Evolutionary conservation across 768 basidiomycete species (phyloP), one percentile per base, ranked within the genome.

Genomic region (Termitomyces bulborhizus): DNA sequence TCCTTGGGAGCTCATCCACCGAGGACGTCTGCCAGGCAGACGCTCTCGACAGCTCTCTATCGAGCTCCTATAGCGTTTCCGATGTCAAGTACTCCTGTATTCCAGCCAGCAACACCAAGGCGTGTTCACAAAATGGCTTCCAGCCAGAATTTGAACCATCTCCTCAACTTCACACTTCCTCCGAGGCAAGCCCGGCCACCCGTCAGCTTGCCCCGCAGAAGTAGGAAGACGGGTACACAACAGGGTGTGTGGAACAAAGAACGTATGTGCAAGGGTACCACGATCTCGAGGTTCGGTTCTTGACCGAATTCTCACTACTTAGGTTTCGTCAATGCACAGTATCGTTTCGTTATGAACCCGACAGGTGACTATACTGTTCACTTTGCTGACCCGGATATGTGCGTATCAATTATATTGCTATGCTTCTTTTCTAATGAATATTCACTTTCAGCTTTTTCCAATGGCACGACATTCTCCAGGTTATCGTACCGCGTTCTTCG

Each of bases 321-420:
- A 94, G 93, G 89, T 61, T 98, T 93, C 67, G 85, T 98, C 62
- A 97, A 98, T 71, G 94, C 95, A 8, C 93, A 95, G 67, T 97
- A 95, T 72, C 82, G 93, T 56, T 98, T 98, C 69, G 82, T 98
- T 41, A 87, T 98, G 86, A 91, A 93, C 63, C 96, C 96, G 2
- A 84, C 78, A 40, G 90, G 91, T n/a, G 80, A 80, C 63, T 95
- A 97, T 67, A 92, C 94, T 16, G 95, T 90, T 6, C 94, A 97
- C 69, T 95, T 98, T 66, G 93, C 93, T 41, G 95, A 98, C 69
- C 93, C 97, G 34, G 97, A 99, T 71, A 95, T 98, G 89, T 90
- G 69, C 65, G 90, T 56, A 48, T 44, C 3, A 31, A 46, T 18
- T 29, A 12, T 5, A 18, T 18, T 36, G 16, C 12, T 31, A 41